Evolutionary conservation across 2,329 filamentous ascomycete species (phyloP), one percentile per base, ranked within the genome.

Genomic region (Amauroascus verrucosus): DNA sequence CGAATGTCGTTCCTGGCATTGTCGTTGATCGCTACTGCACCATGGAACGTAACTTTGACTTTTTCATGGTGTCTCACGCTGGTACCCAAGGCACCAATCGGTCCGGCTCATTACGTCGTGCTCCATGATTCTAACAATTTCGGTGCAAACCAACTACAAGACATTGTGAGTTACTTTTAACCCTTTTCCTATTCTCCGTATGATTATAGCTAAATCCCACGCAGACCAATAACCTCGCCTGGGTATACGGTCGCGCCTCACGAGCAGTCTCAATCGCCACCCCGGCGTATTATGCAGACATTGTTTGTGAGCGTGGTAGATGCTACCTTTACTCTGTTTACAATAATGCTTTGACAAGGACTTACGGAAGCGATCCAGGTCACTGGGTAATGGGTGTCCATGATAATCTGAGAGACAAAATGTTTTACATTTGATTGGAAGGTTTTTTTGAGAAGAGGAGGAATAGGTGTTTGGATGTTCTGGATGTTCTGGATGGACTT

Each of bases 241-340:
- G 94, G 65, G 73, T 88, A 0, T 95, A 85, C 63, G 87, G 86
- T 7, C 81, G 89, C 1, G 88, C 89, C 0, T 91, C 88, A 14
- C 89, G 88, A 65, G 84, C 88, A 0, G 88, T 95, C 48, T 88
- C 85, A 61, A 82, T 95, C 60, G 91, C 86, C 60, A 88, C 89
- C 0, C 87, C 89, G 0, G 89, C 88, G 0, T 95, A 95, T 72
- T 95, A 95, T 63, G 89, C 90, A 0, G 89, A 95, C 65, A 75
- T 94, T 26, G 79, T 93, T 1, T 93, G 87, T 64, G 86, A 88
- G 57, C 78, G 89, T 2, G 84, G 85, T 0, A 76, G 89, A 0
- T 77, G 77, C 14, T 91, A 94, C 64, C 75, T 91, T 1, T 54
- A 56, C 13, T 48, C 50, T 32, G 48, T 48, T 18, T 57, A 43